Conservation (phyloP, 306 rosid genomes). For the Casuarina glauca region DNA sequence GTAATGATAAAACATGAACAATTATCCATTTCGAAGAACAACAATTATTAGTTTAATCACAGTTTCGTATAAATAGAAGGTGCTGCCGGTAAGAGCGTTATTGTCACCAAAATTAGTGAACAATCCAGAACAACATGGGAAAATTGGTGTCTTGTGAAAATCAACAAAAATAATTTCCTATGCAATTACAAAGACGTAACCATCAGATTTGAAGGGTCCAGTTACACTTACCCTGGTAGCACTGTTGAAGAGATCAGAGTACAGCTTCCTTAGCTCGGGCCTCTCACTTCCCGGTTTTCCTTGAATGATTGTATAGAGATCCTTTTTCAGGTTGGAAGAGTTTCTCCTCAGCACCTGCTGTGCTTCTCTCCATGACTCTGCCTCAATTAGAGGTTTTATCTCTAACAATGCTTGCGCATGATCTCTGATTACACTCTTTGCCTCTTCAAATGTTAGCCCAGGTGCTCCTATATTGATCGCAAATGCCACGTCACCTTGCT, state of each 20-base stretch:
- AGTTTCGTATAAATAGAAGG: too few relatives aligned
- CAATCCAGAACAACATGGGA: neutral
- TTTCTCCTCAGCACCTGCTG: conserved; percentile 53
- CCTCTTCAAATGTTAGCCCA: conserved; percentile 42
- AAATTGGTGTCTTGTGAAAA: neutral
- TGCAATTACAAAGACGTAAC: neutral
- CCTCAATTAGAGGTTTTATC: conserved; percentile 53
- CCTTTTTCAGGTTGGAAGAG: conserved; percentile 56
- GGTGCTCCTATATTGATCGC: conserved; percentile 44
- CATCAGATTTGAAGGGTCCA: neutral
- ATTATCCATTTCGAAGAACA: neutral
- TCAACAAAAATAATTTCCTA: neutral
- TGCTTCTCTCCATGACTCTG: conserved; percentile 60
- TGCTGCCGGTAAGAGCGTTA: neutral
- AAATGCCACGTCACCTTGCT: conserved; percentile 40
- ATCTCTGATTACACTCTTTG: conserved; percentile 38
- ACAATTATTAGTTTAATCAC: too few relatives aligned
- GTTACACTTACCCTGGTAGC: conserved; percentile 34
- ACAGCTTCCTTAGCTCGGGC: conserved; percentile 64
- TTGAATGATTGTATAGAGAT: conserved; percentile 62
- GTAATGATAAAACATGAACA: conserved; percentile 21
- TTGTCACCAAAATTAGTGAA: neutral
- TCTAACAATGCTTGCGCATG: conserved; percentile 35
- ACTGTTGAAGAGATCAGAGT: conserved; percentile 58
- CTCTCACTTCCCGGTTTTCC: conserved; percentile 63